Conservation (phyloP, 148 eudicot genomes). For the Rheum nobile region DNA sequence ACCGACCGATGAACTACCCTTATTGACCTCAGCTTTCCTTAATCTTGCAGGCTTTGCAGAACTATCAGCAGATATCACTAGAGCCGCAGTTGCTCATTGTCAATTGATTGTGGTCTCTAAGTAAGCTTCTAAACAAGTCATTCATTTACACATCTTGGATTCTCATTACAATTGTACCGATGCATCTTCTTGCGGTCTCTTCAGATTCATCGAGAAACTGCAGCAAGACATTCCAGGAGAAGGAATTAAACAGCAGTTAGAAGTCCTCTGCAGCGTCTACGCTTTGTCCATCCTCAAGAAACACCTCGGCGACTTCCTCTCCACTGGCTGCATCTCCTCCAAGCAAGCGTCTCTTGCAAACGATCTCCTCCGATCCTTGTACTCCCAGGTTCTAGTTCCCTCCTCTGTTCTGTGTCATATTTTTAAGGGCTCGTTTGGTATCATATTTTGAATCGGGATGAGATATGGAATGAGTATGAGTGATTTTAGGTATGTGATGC, state of each 20-base stretch:
- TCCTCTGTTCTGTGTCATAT: not conserved
- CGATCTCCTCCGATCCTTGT: conserved; percentile 70
- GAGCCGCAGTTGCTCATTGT: conserved; percentile 78
- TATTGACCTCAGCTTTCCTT: no score
- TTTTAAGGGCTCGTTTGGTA: no score
- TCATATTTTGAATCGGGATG: no score
- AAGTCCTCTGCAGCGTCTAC: conserved; percentile 65
- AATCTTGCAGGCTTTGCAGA: conserved; percentile 66
- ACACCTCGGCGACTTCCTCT: conserved; percentile 84
- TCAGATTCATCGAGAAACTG: conserved; percentile 71
- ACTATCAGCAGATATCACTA: conserved; percentile 69
- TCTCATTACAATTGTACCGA: not conserved
- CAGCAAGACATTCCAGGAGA: conserved; percentile 74
- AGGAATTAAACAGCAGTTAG: conserved; percentile 66
- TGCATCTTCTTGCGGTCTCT: not conserved
- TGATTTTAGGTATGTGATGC: no score
- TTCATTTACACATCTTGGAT: no score
- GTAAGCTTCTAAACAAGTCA: conserved; percentile 30
- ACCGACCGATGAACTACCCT: no score
- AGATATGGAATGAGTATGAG: no score
- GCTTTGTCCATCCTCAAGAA: conserved; percentile 61
- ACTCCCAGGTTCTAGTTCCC: conserved; percentile 37
- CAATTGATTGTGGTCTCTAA: conserved; percentile 88
- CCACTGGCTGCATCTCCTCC: conserved; percentile 65
- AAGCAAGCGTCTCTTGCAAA: conserved; percentile 84